These are phyloP conservation scores for Ceratobasidium sp. DNA, from an alignment of 1,284 basidiomycete genomes.

Conservation along the genomic window DNA sequence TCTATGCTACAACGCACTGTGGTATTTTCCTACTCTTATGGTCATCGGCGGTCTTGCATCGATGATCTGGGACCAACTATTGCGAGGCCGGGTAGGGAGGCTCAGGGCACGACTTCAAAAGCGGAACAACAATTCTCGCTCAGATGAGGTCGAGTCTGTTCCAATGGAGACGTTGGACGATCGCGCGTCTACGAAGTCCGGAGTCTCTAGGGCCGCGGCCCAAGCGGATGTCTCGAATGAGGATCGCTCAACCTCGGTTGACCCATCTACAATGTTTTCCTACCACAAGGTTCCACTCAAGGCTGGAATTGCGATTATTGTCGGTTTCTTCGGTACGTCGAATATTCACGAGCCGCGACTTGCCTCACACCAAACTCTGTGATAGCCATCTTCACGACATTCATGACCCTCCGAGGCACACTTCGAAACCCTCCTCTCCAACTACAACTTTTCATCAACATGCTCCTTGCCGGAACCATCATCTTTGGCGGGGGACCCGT, in stretches of 20 bases:
- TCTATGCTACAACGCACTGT: conserved; percentile 60
- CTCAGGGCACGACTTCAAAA: background rate
- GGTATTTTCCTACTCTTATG: conserved; percentile 55
- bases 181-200: background rate
- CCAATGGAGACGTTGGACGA: conserved; percentile 16
- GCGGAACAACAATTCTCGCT: conserved; percentile 5
- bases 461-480: conserved; percentile 59
- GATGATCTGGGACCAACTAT: conserved; percentile 50
- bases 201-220: background rate
- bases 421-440: conserved; percentile 47
- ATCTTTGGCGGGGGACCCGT: conserved; percentile 69
- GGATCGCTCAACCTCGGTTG: too few relatives aligned
- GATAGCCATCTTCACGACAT: conserved; percentile 47
- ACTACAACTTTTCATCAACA: conserved; percentile 56
- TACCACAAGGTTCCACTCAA: conserved; percentile 29
- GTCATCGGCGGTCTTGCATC: conserved; percentile 50
- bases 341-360: background rate
- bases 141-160: conserved; percentile 8
- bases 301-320: conserved; percentile 30
- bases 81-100: conserved; percentile 42
- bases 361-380: background rate
- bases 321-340: conserved; percentile 38
- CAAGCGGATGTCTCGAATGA: background rate
- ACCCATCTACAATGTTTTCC: background rate
- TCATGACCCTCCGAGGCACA: conserved; percentile 50